Base-by-base conservation (phyloP, 2,329 filamentous ascomycete species). In the Gyromitra esculenta region DNA sequence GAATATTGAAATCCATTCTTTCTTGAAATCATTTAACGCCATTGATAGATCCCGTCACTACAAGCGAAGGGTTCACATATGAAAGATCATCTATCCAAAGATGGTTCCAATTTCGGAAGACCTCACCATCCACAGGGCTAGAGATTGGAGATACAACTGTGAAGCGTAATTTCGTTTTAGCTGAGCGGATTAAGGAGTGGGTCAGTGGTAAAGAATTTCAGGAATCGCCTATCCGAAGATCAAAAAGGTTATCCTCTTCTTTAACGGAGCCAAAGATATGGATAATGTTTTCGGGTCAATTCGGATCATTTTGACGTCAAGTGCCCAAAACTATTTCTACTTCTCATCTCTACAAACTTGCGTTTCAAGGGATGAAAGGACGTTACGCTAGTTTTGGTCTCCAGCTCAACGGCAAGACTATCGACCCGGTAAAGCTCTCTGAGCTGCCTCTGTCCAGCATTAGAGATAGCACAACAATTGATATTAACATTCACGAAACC, bases 71-170 rank as follows among this genome's bases (percentile, higher is more conserved):
- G 0, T 81, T 82, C 69, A 82, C 79, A 0, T 84, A 83, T 64
- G 82, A 83, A 56, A 79, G 82, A n/a, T 74, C 79, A 18, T 81
- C 82, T 39, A 83, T 84, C 13, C 70, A 80, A 67, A 78, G 81
- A 62, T 84, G 83, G 83, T 84, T 84, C 56, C 63, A 79, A 8
- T 81, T 81, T 13, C 79, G 81, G 21, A 77, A 79, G 7, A 80
- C 79, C 2, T 84, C 82, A 0, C 83, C 83, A 3, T 79, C 81
- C 56, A 83, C 82, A 1, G 82, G 82, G 5, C 76, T 83, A 11
- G 52, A 52, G 5, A 48, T 66, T 7, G 43, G 48, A 1, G 77
- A 80, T 56, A 80, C 78, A 3, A 72, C 77, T 15, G 57, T 83
- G 9, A 64, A 67, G 2, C 76, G 78, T 1, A 79, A 84, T 48